A percentile compares a stretch with the other conserved stretches of the same genome.
phyloP scores from a whole-genome alignment of 495 filamentous ascomycete species.

The Daldinia concentrica region DNA sequence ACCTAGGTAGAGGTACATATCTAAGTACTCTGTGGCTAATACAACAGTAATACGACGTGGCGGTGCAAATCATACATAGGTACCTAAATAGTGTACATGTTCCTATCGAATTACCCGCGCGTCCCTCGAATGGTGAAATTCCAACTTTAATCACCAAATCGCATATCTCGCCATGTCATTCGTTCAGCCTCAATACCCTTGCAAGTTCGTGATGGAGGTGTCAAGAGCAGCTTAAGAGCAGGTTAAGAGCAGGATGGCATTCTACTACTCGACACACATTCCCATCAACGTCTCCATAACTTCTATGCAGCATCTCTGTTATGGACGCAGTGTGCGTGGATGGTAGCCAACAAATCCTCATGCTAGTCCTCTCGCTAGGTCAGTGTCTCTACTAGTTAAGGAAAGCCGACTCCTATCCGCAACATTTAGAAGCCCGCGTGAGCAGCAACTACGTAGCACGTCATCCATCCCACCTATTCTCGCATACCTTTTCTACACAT shows the following conservation, averaged over 20 bases:
- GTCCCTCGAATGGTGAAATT: conserved; percentile 31
- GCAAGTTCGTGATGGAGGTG: conserved; percentile 7
- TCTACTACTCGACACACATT: conserved; percentile 11
- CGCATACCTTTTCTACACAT: conserved; percentile 31
- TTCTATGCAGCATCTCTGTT: conserved; percentile 3
- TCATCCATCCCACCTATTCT: conserved; percentile 43
- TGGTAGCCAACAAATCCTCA: conserved; percentile 13
- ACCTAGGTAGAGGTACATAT: too few relatives aligned
- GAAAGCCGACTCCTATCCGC: conserved; percentile 16
- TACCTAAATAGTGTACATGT: too few relatives aligned
- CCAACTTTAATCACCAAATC: conserved; percentile 37
- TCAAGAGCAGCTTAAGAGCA: background rate
- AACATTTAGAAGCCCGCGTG: conserved; percentile 32
- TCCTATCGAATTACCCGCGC: background rate
- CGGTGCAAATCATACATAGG: conserved; percentile 9
- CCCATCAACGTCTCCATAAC: conserved; percentile 21
- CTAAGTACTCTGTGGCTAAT: conserved; percentile 11
- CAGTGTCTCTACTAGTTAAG: conserved; percentile 12
- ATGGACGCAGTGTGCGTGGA: conserved; percentile 3
- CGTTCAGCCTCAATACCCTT: conserved; percentile 28
- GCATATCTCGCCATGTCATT: conserved; percentile 21
- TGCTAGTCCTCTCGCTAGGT: conserved; percentile 13
- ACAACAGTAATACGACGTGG: too few relatives aligned
- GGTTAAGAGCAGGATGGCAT: conserved; percentile 7
- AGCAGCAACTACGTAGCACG: conserved; percentile 35